Evolutionary conservation across 2,329 filamentous ascomycete species (phyloP), one percentile per base, ranked within the genome.

Genomic region (Uncinocarpus reesii): DNA sequence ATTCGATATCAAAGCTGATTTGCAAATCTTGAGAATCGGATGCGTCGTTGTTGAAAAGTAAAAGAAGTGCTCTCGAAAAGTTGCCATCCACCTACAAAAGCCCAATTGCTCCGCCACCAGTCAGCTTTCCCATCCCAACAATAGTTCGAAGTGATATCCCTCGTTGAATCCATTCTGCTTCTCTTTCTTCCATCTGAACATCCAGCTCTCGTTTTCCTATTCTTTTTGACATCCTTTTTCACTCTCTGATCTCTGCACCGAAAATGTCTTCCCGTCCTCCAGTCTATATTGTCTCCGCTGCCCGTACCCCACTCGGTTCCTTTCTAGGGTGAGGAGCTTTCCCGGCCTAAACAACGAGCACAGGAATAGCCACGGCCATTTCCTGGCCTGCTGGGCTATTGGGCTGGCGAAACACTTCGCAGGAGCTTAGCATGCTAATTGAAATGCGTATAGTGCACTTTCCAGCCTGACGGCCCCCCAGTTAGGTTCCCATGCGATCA

Each of bases 271-370:
- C 79, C 58, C 78, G 89, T 55, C 84, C 87, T 57, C 78, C 88
- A 51, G 90, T 98, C 57, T 98, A 98, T 74, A 95, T 98, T 63
- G 88, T 95, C 64, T 92, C 92, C 51, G 84, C 82, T 56, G 86
- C 81, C 62, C 81, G 89, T 70, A 98, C 92, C 56, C 92, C 92
- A 46, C 77, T 95, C 56, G 92, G 92, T 61, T 89, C 86, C 57
- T 98, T 98, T 72, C 79, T 95, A 62, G 92, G 92, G 87, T 94
- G 71, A 67, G 77, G 58, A 52, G 36, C 28, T 42, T 28, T 23
- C 28, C n/a, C n/a, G n/a, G n/a, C n/a, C n/a, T n/a, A n/a, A n/a
- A n/a, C n/a, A n/a, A n/a, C n/a, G n/a, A n/a, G n/a, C n/a, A n/a
- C n/a, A n/a, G n/a, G n/a, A n/a, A n/a, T n/a, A n/a, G n/a, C n/a